Evolutionary conservation across 2,329 filamentous ascomycete genomes (phyloP), one percentile per base, ranked within the genome.

Genomic region (Trichophaea hybrida): DNA sequence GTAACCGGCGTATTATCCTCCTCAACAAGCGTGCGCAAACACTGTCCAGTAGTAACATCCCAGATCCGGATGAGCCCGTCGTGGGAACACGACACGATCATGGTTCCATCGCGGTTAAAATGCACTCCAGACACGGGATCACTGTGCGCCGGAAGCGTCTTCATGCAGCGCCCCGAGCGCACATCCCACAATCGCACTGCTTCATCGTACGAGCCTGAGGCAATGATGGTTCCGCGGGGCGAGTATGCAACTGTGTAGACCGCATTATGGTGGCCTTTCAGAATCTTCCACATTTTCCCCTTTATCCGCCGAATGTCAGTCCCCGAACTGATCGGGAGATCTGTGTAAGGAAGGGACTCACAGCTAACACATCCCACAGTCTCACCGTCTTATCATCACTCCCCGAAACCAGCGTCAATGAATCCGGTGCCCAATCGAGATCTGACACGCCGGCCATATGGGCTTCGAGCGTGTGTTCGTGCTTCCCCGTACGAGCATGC

Each of bases 111-210:
- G 64, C 84, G 77, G 61, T 90, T 88, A 69, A 98, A 94, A 71
- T 96, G 91, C 7, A 98, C 91, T 0, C 90, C 89, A 58, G 85
- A 84, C 1, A 98, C 91, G 0, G 93, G 93, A 71, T 98, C 93
- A 33, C 88, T 94, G 69, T 98, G 93, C 1, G 93, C 93, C 1
- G 93, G 93, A 40, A 98, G 74, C 63, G 85, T 90, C 58, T 89
- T 81, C 89, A 98, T 95, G 37, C 93, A 77, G 24, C 85, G 78
- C 0, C 88, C 90, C 0, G 88, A 88, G 12, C 93, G 80, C 12
- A 97, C 87, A 72, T 98, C 93, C 93, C 93, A 98, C 4, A 98
- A 74, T 65, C 95, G 96, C 0, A 98, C 88, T 4, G 93, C 93
- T 75, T 98, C 93, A 67, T 98, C 93, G 73, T 96, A 97, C 65